phyloP scores from a whole-genome alignment of 2,329 filamentous ascomycete genomes.

The Penicillium sp. region DNA sequence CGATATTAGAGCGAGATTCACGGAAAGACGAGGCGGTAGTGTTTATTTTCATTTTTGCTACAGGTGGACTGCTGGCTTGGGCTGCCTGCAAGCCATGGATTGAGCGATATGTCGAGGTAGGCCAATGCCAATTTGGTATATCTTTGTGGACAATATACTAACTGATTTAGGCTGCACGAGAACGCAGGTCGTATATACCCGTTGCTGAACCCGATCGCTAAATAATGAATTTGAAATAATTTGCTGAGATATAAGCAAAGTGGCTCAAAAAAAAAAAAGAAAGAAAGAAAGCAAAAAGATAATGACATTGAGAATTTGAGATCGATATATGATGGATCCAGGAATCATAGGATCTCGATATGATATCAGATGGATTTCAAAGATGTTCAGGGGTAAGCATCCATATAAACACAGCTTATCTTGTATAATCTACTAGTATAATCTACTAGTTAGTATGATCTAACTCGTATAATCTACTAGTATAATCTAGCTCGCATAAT shows the following conservation, averaged over 20 bases:
- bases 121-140: conserved; percentile 13
- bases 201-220: conserved; percentile 37
- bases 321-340: background rate
- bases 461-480: no score
- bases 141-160: conserved; percentile 1
- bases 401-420: background rate
- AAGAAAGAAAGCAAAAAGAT: no score
- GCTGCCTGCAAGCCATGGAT: conserved; percentile 60
- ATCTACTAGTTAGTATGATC: background rate
- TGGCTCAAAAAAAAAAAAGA: no score
- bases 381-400: background rate
- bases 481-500: no score
- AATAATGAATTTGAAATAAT: background rate
- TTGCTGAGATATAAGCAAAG: background rate
- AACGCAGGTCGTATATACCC: conserved; percentile 53
- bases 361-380: no score
- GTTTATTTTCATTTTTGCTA: conserved; percentile 64
- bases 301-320: background rate
- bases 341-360: background rate
- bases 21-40: conserved; percentile 65
- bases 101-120: conserved; percentile 55
- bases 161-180: conserved; percentile 42
- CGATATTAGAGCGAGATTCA: conserved; percentile 59
- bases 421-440: background rate
- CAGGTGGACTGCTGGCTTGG: conserved; percentile 59